Conservation (phyloP, 352 stramenopile species). For the Globisporangium paroecandrum region DNA sequence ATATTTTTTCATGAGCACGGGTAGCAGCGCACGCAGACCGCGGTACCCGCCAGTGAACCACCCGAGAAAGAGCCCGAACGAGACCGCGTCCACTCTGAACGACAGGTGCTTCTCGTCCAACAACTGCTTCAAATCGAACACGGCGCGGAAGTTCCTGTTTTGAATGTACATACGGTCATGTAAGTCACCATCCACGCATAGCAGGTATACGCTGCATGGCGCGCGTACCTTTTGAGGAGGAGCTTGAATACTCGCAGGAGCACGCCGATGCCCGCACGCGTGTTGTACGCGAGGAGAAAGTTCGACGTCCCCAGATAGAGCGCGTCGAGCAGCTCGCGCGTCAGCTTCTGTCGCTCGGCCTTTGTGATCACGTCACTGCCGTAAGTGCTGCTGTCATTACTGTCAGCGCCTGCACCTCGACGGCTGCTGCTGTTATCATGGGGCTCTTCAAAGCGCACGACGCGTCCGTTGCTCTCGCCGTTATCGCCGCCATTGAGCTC, state of each 20-base stretch:
- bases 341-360: conserved; percentile 33
- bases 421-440: not conserved
- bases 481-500: conserved; percentile 12
- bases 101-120: conserved; percentile 72
- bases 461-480: conserved; percentile 6
- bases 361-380: not conserved
- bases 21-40: conserved; percentile 52
- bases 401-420: not conserved
- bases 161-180: no score
- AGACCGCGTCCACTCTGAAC: conserved; percentile 84
- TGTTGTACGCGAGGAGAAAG: conserved; percentile 87
- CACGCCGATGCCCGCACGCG: conserved; percentile 70
- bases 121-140: conserved; percentile 55
- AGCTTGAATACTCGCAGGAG: conserved; percentile 70
- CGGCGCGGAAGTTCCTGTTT: conserved; percentile 42
- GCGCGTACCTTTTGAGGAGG: conserved; percentile 41
- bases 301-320: conserved; percentile 75
- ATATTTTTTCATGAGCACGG: conserved; percentile 37
- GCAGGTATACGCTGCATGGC: not conserved
- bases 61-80: conserved; percentile 81
- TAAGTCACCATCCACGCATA: no score
- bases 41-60: conserved; percentile 83
- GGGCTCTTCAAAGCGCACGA: not conserved
- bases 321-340: conserved; percentile 60
- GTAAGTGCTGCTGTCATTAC: not conserved